These are phyloP conservation scores for Poa annua DNA, from an alignment of 176 grass and related monocot genomes.

Conservation along the genomic window DNA sequence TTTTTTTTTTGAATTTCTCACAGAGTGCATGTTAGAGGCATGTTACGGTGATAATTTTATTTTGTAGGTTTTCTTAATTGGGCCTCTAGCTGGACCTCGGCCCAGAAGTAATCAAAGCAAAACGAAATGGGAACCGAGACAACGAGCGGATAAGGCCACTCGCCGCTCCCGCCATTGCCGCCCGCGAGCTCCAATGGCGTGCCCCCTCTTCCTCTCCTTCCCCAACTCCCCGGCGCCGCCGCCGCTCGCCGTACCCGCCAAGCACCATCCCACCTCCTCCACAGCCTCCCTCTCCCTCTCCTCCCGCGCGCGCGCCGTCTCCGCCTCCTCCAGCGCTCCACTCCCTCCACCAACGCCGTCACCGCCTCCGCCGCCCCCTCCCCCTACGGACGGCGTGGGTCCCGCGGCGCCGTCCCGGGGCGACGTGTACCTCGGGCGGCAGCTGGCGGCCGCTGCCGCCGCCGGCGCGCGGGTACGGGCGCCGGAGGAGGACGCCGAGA, in stretches of 20 bases:
- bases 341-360: neutral
- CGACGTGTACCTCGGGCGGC: conserved; percentile 65
- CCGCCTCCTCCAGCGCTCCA: conserved; percentile 13
- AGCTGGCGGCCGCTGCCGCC: conserved; percentile 52
- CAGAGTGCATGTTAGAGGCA: no score
- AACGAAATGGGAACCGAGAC: no score
- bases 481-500: conserved; percentile 47
- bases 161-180: conserved; percentile 16
- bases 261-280: neutral
- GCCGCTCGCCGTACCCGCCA: neutral
- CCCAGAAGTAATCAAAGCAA: no score
- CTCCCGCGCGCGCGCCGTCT: neutral
- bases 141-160: no score
- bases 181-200: conserved; percentile 42
- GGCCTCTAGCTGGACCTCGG: no score
- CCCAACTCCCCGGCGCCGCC: conserved; percentile 29
- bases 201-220: conserved; percentile 47
- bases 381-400: conserved; percentile 40
- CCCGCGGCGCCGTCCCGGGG: conserved; percentile 65
- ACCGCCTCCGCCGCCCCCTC: neutral
- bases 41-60: no score
- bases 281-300: neutral
- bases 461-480: conserved; percentile 33
- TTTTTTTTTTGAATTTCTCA: no score
- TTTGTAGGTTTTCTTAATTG: no score